These are phyloP conservation scores for Eucalyptus tenuipes DNA, from an alignment of 345 rosid species.

Conservation along the genomic window DNA sequence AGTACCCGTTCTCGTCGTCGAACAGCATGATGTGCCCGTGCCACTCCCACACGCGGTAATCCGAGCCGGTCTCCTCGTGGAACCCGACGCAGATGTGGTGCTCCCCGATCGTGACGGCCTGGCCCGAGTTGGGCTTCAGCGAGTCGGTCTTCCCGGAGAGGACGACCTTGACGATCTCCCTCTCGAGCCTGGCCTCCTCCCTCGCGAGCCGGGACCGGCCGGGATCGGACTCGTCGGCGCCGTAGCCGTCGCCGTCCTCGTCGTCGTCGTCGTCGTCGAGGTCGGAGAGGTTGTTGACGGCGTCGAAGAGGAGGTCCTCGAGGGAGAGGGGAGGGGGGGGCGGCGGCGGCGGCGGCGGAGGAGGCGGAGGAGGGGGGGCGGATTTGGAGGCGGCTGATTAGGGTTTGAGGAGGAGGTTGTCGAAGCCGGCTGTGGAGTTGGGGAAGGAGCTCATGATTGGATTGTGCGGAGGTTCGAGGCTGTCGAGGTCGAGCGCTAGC, in stretches of 20 bases:
- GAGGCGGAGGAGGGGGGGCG: constrained; percentile 23
- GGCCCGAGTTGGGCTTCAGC: constrained; percentile 90
- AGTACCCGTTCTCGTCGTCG: constrained; percentile 77
- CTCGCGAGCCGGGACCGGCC: constrained; percentile 35
- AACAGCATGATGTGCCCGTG: constrained; percentile 94
- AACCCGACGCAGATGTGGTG: constrained; percentile 88
- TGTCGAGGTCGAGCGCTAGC: background rate
- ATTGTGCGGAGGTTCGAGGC: background rate
- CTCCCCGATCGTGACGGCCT: constrained; percentile 79
- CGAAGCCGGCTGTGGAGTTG: constrained; percentile 41
- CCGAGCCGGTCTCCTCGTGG: constrained; percentile 72
- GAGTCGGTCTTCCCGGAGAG: constrained; percentile 57
- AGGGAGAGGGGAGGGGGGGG: constrained; percentile 47
- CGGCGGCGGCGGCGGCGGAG: constrained; percentile 10
- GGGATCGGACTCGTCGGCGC: constrained; percentile 10
- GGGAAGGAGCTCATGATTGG: constrained; percentile 19
- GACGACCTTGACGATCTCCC: constrained; percentile 61
- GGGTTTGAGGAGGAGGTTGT: constrained; percentile 66
- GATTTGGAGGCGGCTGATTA: constrained; percentile 84
- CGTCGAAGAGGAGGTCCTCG: constrained; percentile 68
- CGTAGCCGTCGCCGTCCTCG: constrained; percentile 15
- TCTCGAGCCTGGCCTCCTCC: constrained; percentile 84
- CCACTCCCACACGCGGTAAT: constrained; percentile 99
- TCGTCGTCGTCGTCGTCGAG: constrained; percentile 17
- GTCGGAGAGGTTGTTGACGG: constrained; percentile 21